These are phyloP conservation scores for Candida tibetensis DNA, from an alignment of 805 yeast species.

Conservation along the genomic window DNA sequence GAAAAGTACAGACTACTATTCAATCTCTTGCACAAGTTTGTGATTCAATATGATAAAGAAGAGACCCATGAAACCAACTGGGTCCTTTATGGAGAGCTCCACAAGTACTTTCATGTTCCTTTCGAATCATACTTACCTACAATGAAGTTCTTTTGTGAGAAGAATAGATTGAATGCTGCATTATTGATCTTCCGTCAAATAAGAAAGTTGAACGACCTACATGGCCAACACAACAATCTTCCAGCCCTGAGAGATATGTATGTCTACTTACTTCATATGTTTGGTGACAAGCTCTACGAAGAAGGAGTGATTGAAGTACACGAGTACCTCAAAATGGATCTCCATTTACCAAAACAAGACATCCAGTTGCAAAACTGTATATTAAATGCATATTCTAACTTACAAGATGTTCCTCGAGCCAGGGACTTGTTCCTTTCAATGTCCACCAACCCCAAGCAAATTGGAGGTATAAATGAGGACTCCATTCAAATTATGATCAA, in stretches of 20 bases:
- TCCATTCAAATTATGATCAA: conserved; percentile 67
- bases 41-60: conserved; percentile 28
- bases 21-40: conserved; percentile 28
- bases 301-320: conserved; percentile 68
- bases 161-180: conserved; percentile 59
- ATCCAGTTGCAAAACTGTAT: conserved; percentile 57
- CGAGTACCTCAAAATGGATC: conserved; percentile 60
- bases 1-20: conserved; percentile 28
- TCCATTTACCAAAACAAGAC: conserved; percentile 48
- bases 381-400: conserved; percentile 59
- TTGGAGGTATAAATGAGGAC: conserved; percentile 56
- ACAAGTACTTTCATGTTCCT: conserved; percentile 55
- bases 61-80: conserved; percentile 47
- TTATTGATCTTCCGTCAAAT: conserved; percentile 59
- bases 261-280: conserved; percentile 54
- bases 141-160: conserved; percentile 53
- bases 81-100: conserved; percentile 57
- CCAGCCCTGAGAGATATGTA: conserved; percentile 53
- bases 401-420: conserved; percentile 55
- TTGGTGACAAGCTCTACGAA: conserved; percentile 56
- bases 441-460: conserved; percentile 45
- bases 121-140: conserved; percentile 57
- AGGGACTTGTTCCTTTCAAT: conserved; percentile 61
- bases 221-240: conserved; percentile 28
- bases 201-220: conserved; percentile 52